phyloP scores from a whole-genome alignment of 2,329 filamentous ascomycete genomes.

The Botrytis galanthina region DNA sequence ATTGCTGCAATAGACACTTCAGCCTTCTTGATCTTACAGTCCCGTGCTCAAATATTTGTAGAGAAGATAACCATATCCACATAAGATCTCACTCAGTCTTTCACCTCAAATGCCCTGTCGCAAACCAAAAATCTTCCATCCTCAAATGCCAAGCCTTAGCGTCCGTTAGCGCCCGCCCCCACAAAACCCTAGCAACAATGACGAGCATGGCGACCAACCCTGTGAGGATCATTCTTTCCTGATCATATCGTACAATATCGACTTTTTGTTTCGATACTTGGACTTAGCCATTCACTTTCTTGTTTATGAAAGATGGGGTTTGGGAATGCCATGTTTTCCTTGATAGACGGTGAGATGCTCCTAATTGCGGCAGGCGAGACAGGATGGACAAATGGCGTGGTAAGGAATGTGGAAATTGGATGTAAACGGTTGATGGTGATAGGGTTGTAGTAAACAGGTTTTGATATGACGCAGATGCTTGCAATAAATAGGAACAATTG shows the following conservation, averaged over 20 bases:
- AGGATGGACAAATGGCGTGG: background rate
- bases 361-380: background rate
- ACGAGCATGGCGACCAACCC: slow-evolving; percentile 12
- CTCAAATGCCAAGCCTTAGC: background rate
- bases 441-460: slow-evolving; percentile 14
- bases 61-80: rapidly evolving
- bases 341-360: background rate
- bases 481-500: background rate
- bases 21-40: background rate
- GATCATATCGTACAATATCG: background rate
- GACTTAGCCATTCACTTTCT: background rate
- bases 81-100: background rate
- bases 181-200: slow-evolving; percentile 4
- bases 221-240: background rate
- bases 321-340: background rate
- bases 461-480: background rate
- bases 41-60: background rate
- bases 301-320: background rate
- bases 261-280: no score
- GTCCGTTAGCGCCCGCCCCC: slow-evolving; percentile 8
- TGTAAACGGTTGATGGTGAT: background rate
- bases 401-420: background rate
- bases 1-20: background rate
- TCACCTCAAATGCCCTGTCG: background rate
- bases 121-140: background rate